phyloP scores from a whole-genome alignment of 768 basidiomycete species.

The Leccinum olivaceopallidum region DNA sequence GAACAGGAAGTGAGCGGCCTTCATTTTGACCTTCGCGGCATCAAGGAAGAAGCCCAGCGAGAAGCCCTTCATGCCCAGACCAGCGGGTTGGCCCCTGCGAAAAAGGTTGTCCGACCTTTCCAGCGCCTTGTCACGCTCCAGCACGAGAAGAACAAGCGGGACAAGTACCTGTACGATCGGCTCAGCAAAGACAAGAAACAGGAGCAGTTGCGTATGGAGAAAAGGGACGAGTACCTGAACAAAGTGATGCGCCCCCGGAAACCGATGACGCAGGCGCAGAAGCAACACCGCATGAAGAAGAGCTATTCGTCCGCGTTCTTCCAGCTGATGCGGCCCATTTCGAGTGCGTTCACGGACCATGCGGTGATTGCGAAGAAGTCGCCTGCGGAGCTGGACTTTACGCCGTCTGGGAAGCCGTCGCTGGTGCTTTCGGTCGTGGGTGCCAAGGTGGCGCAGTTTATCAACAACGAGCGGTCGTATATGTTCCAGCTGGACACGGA shows the following conservation, averaged over 20 bases:
- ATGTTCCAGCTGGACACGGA: conserved; percentile 84
- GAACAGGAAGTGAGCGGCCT: conserved; percentile 64
- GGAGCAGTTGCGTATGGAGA: conserved; percentile 72
- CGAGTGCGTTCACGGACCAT: conserved; percentile 78
- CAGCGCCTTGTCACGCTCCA: conserved; percentile 61
- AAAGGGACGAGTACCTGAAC: conserved; percentile 72
- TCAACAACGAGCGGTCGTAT: conserved; percentile 81
- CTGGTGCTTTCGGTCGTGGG: conserved; percentile 75
- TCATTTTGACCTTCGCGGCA: conserved; percentile 68
- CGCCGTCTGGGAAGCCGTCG: conserved; percentile 69
- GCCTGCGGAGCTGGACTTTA: conserved; percentile 74
- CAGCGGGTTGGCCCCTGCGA: conserved; percentile 46
- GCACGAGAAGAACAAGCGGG: conserved; percentile 81
- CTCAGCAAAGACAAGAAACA: conserved; percentile 74
- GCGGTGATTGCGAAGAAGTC: conserved; percentile 51
- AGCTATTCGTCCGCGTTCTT: conserved; percentile 82
- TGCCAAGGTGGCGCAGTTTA: conserved; percentile 66
- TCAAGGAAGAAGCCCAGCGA: conserved; percentile 74
- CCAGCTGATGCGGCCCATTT: conserved; percentile 87
- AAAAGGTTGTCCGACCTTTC: conserved; percentile 65
- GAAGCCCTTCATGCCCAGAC: conserved; percentile 53
- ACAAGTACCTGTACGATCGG: conserved; percentile 65
- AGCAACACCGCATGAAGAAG: conserved; percentile 85
- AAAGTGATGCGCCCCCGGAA: conserved; percentile 65
- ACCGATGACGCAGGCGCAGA: conserved; percentile 53